Base-by-base conservation (phyloP, 2,329 filamentous ascomycete species). In the Alternaria infectoria region DNA sequence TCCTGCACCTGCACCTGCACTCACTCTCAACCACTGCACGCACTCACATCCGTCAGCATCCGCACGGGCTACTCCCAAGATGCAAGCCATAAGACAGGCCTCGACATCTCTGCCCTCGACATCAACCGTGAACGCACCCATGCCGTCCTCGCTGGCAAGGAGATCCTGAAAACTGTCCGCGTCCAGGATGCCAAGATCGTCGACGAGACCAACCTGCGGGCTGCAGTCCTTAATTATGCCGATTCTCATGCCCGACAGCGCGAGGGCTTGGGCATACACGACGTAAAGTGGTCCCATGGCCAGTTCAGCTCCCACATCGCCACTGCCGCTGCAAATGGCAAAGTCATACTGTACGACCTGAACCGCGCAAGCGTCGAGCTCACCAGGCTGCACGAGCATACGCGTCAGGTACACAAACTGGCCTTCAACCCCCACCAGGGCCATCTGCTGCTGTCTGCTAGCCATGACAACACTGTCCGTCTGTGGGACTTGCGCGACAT, bases 281-380 rank as follows among this genome's bases (percentile, higher is more conserved):
- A 90, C 77, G 88, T 90, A 28, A 89, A 89, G 67, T 90, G 88
- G 88, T 89, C 88, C 55, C 88, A 89, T 79, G 86, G 87, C 62
- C 83, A 84, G 57, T 89, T 85, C 74, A 85, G 84, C 69, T 84
- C 86, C 63, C 85, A 85, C 69, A 87, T 90, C 67, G 88, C 88
- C 43, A 89, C 88, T 11, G 88, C 88, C 25, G 88, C 87, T 23
- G 86, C 86, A 56, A 90, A 89, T 79, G 88, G 88, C 66, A 88
- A 88, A 70, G 87, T 90, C 73, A 85, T 89, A 57, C 78, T 90
- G 61, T 90, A 90, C 75, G 88, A 90, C 78, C 81, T 90, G 61
- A 86, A 88, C 66, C 85, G 86, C 63, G 82, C 86, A 58, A 87
- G 86, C 56, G 80, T 89, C 46, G 88, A 89, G 74, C 83, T 88